Base-by-base conservation (phyloP, 225 moss, liverwort and hornwort species). In the Lunularia cruciata region DNA sequence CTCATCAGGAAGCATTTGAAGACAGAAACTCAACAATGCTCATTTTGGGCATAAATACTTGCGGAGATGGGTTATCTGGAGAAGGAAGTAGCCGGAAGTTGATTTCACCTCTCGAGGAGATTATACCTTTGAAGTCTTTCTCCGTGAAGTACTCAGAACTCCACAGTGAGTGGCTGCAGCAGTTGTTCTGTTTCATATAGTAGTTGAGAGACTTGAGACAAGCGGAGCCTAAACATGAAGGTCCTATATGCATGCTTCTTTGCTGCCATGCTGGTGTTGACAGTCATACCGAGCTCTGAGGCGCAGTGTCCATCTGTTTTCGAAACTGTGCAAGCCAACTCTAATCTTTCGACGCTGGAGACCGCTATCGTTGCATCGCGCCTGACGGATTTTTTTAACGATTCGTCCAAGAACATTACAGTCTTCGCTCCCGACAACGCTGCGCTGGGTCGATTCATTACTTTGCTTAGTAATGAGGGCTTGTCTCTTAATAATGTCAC, bases 381-480 rank as follows among this genome's bases (percentile, higher is more conserved):
- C 1, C 45, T 66, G 8, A 8, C 47, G 10, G 34, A 32, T 0
- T 30, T 31, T 19, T 28, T 66, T 31, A 20, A 47, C 48, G 33
- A 66, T 20, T 19, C 47, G 47, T 4, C n/a, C 0, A 18, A 47
- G 47, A 47, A 47, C 20, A 47, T 66, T 0, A 66, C 65, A 0
- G 65, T 66, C 4, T 66, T 66, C n/a, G 65, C 65, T 3, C 65
- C 65, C 47, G 35, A 66, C 65, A 66, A 66, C 13, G 45, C 28
- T 0, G 65, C 65, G 9, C 13, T 66, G 2, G 11, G 0, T 3
- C 30, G 1, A 19, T 15, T 66, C 16, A 8, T 34, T 7, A 31
- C 10, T 2, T 2, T 48, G 65, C 65, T 66, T 25, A 66, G 10
- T 4, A 7, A 2, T 0, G 0, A 13, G 4, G 65, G 47, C 28